Base-by-base conservation (phyloP, 2,329 filamentous ascomycete species). In the Meredithiella fracta region DNA sequence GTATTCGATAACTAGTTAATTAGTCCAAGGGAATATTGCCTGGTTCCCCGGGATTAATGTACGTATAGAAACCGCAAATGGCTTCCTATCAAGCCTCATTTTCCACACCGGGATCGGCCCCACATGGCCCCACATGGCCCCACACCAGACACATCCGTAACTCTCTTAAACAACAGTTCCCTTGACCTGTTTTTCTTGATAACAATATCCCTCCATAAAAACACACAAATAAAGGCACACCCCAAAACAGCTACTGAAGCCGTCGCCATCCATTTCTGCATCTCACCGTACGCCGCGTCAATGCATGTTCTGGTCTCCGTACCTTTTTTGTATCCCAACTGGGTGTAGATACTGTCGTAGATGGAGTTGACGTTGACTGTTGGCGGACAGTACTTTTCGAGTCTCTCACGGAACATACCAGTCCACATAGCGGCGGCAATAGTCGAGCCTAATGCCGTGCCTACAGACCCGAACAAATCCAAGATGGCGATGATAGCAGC, bases 191-290 rank as follows among this genome's bases (percentile, higher is more conserved):
- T 44, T n/a, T 44, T 44, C 40, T 44, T 44, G 7, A 44, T 20
- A n/a, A 44, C 40, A 44, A 44, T 44, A 44, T 44, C 40, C 40
- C 40, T 44, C n/a, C 40, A 44, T n/a, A 14, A 44, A n/a, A 44
- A 9, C 8, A 44, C 40, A 44, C 40, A 44, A n/a, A n/a, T n/a
- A 44, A 44, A 44, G 7, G 40, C 40, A n/a, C 40, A n/a, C 40
- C 40, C 40, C n/a, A 44, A 44, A 9, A 44, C n/a, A n/a, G 40
- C 40, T 7, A 44, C 40, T 2, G 40, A 44, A 9, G 40, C 40
- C n/a, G 40, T 44, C 4, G 40, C 40, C n/a, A 44, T 44, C 40
- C 40, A 20, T n/a, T 44, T 44, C 11, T 44, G n/a, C 40, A 44
- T 44, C n/a, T 15, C n/a, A 1, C 40, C 40, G 17, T 44, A 44